Base-by-base conservation (phyloP, 179 eudicot species). In the Corrigiola litoralis region DNA sequence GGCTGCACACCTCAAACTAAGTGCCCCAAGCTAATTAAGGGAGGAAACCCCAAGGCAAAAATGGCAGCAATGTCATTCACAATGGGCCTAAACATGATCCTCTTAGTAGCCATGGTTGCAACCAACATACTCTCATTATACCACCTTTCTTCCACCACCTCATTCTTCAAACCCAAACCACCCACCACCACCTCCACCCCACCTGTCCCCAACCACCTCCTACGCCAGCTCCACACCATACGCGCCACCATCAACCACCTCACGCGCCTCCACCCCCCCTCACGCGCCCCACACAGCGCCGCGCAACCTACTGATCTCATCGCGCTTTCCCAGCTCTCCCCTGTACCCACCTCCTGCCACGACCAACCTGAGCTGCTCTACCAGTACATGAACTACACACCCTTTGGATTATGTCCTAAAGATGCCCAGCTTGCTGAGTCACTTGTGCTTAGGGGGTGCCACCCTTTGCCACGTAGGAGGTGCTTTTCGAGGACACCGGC, bases 231-330 rank as follows among this genome's bases (percentile, higher is more conserved):
- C 55, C 68, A 72, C 61, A 89, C 96, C 76, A 89, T 92, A 74
- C 95, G 95, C 83, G 92, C 98, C 83, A 85, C 98, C 77, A 87
- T 92, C 69, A 83, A 66, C 81, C 96, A 89, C 81, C 98, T 92
- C 83, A 92, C 96, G 68, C 84, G 83, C 86, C 90, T 83, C 78
- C 88, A 78, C 6, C 71, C 79, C 6, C 27, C 74, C 1, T 2
- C 84, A 31, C 1, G 71, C 44, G 3, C 69, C 20, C 7, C 58
- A 32, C 38, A 54, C 51, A 14, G 68, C 20, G 4, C 72, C 47
- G 4, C 70, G 10, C 47, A 68, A 57, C 90, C 96, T 0, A 77
- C 92, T 4, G 98, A 92, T 67, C 97, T 91, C 79, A 80, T 87
- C 16, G 73, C 83, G 55, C 76, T 71, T 69, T 76, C 92, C 31